Conservation (phyloP, 805 yeast species). For the Cyberlindnera xishuangbannaensis region DNA sequence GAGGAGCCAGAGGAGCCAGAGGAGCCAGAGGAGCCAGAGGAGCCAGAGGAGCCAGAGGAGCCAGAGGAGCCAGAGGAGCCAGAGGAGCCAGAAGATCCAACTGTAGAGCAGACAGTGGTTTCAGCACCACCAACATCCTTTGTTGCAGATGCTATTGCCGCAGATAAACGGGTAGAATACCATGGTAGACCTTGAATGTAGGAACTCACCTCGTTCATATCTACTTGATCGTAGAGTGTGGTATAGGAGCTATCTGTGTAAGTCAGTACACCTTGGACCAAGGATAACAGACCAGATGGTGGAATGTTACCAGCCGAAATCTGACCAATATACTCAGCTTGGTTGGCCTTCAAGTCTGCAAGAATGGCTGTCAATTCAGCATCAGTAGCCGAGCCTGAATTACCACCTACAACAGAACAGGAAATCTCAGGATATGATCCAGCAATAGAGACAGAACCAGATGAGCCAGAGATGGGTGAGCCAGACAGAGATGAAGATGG, state of each 20-base stretch:
- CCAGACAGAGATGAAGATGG: too few species aligned
- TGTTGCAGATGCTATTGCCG: conserved; percentile 13
- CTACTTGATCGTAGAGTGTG: conserved; percentile 24
- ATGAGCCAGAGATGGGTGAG: too few species aligned
- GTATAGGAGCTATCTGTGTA: conserved; percentile 30
- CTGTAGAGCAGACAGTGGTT: conserved; percentile 4
- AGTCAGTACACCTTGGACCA: conserved; percentile 24
- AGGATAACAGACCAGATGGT: conserved; percentile 25
- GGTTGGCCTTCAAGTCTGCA: conserved; percentile 12
- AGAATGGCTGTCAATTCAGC: conserved; percentile 6
- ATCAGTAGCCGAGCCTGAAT: too few species aligned
- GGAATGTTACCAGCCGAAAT: conserved; percentile 15
- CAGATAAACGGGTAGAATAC: conserved; percentile 22
- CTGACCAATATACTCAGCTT: conserved; percentile 14
- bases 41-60: too few species aligned
- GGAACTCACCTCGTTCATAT: conserved; percentile 21
- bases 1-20: too few species aligned
- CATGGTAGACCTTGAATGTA: conserved; percentile 30
- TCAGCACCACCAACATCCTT: conserved; percentile 4
- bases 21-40: too few species aligned
- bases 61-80: conserved; percentile 7
- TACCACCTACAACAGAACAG: too few species aligned
- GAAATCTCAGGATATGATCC: too few species aligned
- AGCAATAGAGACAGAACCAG: too few species aligned
- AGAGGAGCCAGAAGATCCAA: conserved; percentile 5